Percentiles rank a stretch among this genome's conserved stretches.
Evolutionary conservation across 805 yeast genomes (phyloP).

Genomic region (Starmerella roubikii): DNA sequence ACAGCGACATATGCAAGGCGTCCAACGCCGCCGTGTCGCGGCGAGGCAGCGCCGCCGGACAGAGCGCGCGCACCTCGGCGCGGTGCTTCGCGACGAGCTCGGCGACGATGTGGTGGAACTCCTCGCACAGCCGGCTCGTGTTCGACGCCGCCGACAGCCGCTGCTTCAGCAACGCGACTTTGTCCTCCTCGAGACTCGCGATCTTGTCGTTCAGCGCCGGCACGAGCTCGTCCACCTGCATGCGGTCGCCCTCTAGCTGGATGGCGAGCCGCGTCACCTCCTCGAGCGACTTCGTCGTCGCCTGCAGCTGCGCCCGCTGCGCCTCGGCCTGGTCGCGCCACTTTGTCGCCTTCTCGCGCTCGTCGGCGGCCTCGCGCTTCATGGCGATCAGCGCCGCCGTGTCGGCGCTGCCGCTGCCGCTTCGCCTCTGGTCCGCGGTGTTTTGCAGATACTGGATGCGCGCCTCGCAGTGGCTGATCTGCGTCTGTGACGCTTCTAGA

Average conservation of each 20-base stretch:
- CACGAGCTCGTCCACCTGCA: constrained; percentile 10
- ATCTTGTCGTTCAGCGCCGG: constrained; percentile 21
- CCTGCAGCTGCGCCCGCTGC: constrained; percentile 24
- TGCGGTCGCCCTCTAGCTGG: constrained; percentile 25
- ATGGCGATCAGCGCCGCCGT: constrained; percentile 5
- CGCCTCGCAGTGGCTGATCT: constrained; percentile 14
- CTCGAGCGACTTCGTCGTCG: constrained; percentile 24
- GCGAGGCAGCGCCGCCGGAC: constrained; percentile 1
- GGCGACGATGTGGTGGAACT: constrained; percentile 24
- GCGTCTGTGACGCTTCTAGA: constrained; percentile 15
- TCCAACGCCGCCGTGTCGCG: not conserved
- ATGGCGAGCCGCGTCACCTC: constrained; percentile 29
- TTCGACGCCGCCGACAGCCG: constrained; percentile 12
- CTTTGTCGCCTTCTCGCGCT: constrained; percentile 17
- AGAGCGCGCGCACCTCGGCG: constrained; percentile 19
- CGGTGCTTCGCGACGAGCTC: constrained; percentile 23
- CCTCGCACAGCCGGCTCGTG: constrained; percentile 24
- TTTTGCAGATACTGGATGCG: constrained; percentile 10
- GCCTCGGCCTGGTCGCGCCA: constrained; percentile 23
- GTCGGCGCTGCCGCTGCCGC: not conserved
- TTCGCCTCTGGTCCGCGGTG: not conserved
- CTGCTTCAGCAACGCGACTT: constrained; percentile 14
- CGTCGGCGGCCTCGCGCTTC: constrained; percentile 10
- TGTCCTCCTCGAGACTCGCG: constrained; percentile 18
- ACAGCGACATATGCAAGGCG: too few relatives aligned